Base-by-base conservation (phyloP, 1,284 basidiomycete genomes). In the Acaromyces ingoldii region DNA sequence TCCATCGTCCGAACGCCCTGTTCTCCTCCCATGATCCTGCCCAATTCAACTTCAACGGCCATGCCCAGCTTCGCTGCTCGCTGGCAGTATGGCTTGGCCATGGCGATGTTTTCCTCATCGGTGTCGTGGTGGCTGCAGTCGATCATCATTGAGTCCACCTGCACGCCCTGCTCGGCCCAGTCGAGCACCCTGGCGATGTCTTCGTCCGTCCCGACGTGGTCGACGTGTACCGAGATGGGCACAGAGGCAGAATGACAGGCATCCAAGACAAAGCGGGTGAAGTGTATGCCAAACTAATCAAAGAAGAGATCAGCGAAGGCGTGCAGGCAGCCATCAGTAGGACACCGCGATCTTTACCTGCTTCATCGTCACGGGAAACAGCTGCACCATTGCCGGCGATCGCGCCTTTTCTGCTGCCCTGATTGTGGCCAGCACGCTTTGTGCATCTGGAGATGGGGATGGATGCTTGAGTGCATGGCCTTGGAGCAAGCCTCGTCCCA, bases 11-110 rank as follows among this genome's bases (percentile, higher is more conserved):
- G 62, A 15, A 79, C 66, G 30, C 78, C 78, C 2, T 77, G 78
- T 51, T 79, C 78, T 21, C 78, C 78, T 24, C 78, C 78, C 44
- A 78, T 77, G 26, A 79, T 56, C 36, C 78, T 64, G 36, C 78
- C 78, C 4, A 79, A 67, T 63, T 79, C 78, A 39, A 79, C 78
- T 61, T 79, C 78, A 28, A 77, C 78, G 1, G 77, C 77, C 42
- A 79, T 76, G 15, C 78, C 78, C 34, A 68, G 60, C 34, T 49
- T 61, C 30, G 69, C 70, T 0, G 72, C 72, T 7, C 67, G 52
- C 36, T 58, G 22, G 40, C 67, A 65, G 43, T 50, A 59, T n/a
- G 62, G 62, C 25, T 51, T 45, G 2, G 62, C 62, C 60, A 57
- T 53, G 10, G 43, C 36, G 37, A 64, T 64, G 39, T 62, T 64